Conservation (phyloP, 768 basidiomycete genomes). For the Suillus paluster region DNA sequence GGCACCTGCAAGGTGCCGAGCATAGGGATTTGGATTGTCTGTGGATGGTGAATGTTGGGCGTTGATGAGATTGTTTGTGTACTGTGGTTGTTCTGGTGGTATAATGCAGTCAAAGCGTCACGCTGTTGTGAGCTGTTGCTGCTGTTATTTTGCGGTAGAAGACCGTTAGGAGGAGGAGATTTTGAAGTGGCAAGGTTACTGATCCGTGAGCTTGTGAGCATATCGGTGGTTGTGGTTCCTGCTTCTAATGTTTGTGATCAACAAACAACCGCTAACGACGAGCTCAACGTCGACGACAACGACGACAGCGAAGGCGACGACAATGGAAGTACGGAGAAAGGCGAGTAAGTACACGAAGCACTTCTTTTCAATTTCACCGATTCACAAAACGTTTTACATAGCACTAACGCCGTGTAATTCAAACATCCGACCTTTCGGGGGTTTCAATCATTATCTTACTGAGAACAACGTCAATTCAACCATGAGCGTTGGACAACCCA, state of each 20-base stretch:
- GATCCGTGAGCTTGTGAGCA: slow-evolving; percentile 39
- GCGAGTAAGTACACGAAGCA: slow-evolving; percentile 1
- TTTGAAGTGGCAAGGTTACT: slow-evolving; percentile 34
- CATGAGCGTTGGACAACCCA: not conserved
- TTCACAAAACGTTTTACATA: slow-evolving; percentile 5
- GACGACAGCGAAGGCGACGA: slow-evolving; percentile 13
- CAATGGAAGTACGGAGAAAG: slow-evolving; percentile 13
- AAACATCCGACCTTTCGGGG: slow-evolving; percentile 5
- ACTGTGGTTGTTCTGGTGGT: slow-evolving; percentile 34
- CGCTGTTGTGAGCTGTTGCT: slow-evolving; percentile 33
- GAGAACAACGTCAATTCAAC: not conserved
- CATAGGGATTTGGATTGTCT: slow-evolving; percentile 66
- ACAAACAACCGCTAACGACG: slow-evolving; percentile 32
- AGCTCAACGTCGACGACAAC: slow-evolving; percentile 13
- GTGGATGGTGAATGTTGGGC: slow-evolving; percentile 42
- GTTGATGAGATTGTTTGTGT: slow-evolving; percentile 15
- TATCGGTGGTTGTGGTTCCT: slow-evolving; percentile 27
- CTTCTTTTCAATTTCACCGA: slow-evolving; percentile 2
- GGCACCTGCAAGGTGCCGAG: slow-evolving; percentile 71
- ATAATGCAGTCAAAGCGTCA: slow-evolving; percentile 33
- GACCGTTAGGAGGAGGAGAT: slow-evolving; percentile 26
- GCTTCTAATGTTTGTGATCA: slow-evolving; percentile 29
- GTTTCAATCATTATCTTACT: not conserved
- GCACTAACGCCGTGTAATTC: not conserved
- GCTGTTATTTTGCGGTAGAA: slow-evolving; percentile 20